phyloP scores from a whole-genome alignment of 2,329 filamentous ascomycete species.

The Aureobasidium lini region DNA sequence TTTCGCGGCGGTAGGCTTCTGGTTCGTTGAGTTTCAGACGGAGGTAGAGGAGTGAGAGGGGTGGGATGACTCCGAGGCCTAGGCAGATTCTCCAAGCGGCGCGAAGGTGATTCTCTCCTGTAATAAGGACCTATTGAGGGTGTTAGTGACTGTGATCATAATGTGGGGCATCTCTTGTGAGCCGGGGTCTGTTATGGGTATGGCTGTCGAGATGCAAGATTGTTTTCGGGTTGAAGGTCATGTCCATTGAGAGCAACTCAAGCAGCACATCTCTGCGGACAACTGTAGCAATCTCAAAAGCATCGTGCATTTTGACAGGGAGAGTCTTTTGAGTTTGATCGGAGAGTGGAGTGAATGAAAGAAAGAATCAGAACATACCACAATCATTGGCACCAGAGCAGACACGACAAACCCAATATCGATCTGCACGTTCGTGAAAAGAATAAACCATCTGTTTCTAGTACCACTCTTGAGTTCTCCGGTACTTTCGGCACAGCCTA shows the following conservation, averaged over 20 bases:
- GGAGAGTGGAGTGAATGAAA: background rate
- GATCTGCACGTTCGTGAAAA: conserved; percentile 85
- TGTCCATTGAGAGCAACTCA: no score
- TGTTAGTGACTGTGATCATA: background rate
- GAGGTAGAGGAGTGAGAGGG: conserved; percentile 61
- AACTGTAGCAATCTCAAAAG: no score
- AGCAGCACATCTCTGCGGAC: no score
- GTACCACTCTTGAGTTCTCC: conserved; percentile 73
- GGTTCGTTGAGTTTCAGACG: conserved; percentile 70
- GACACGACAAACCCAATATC: conserved; percentile 77
- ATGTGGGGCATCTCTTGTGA: no score
- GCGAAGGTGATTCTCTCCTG: conserved; percentile 54
- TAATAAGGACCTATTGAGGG: conserved; percentile 39
- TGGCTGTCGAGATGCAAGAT: no score
- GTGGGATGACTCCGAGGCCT: conserved; percentile 72
- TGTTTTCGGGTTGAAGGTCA: no score
- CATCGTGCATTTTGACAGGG: no score
- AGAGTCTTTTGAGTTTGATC: no score
- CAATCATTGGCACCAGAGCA: conserved; percentile 65
- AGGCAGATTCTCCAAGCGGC: conserved; percentile 77
- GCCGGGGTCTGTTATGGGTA: no score
- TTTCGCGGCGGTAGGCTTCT: conserved; percentile 65
- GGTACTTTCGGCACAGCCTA: conserved; percentile 75
- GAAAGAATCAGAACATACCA: conserved; percentile 35
- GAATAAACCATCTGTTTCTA: conserved; percentile 72